These are phyloP conservation scores for Cytospora piceicola DNA, from an alignment of 2,329 filamentous ascomycete species.

Conservation along the genomic window DNA sequence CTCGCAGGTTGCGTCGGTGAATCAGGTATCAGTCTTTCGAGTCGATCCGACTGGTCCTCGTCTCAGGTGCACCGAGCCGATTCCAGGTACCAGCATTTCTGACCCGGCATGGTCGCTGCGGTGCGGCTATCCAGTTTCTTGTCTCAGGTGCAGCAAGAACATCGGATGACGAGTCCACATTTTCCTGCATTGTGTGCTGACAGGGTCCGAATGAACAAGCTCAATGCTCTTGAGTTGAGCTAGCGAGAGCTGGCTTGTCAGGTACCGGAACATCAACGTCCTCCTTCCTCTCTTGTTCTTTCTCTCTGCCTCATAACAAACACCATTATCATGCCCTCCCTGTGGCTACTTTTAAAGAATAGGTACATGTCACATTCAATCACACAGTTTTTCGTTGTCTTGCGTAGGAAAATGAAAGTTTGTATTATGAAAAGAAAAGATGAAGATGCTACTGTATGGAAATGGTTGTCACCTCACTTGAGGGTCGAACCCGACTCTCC, in stretches of 20 bases:
- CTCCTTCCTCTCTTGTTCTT: background rate
- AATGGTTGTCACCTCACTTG: no score
- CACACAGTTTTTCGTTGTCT: background rate
- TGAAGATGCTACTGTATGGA: background rate
- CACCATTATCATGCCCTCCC: background rate
- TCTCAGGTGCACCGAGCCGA: constrained; percentile 13
- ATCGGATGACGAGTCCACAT: constrained; percentile 1
- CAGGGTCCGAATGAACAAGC: background rate
- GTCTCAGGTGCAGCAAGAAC: constrained; percentile 20
- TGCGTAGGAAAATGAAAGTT: background rate
- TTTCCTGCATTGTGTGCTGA: background rate
- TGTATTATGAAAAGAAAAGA: background rate
- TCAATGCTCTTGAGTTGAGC: no score
- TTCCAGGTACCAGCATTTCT: constrained; percentile 15
- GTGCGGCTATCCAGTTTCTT: constrained; percentile 6
- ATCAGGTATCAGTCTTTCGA: constrained; percentile 20
- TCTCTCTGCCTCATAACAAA: background rate
- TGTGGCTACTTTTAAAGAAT: background rate
- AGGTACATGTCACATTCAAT: background rate
- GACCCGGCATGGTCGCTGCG: background rate
- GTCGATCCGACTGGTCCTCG: constrained; percentile 15
- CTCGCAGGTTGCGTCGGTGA: constrained; percentile 5
- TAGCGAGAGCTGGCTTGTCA: background rate
- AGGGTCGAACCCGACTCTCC: background rate
- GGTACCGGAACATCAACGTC: background rate